These are phyloP conservation scores for Solanum aculeatissimum DNA, from an alignment of 305 asterid species.

Conservation along the genomic window DNA sequence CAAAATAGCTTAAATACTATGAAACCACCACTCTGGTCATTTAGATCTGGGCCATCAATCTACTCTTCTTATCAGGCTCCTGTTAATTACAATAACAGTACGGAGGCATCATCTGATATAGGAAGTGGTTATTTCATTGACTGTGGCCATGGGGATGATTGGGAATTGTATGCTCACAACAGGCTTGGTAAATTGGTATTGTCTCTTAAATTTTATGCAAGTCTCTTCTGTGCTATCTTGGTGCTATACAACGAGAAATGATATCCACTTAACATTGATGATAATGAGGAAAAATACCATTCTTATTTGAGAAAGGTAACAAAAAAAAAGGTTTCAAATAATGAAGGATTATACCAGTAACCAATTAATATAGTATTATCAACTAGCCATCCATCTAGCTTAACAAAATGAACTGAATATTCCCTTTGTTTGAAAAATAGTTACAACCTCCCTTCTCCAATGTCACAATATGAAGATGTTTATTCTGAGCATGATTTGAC, in stretches of 20 bases:
- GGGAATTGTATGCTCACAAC: slow-evolving; percentile 72
- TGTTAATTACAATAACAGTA: slow-evolving; percentile 15
- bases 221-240: neutral
- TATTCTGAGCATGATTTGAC: neutral
- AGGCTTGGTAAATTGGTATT: slow-evolving; percentile 70
- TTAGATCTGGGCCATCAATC: slow-evolving; percentile 63
- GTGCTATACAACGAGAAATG: neutral
- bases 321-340: neutral
- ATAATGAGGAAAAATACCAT: neutral
- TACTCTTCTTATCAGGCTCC: slow-evolving; percentile 90
- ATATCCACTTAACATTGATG: neutral
- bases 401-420: neutral
- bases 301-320: neutral
- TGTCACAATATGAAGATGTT: neutral
- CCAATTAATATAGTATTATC: neutral
- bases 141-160: slow-evolving; percentile 81
- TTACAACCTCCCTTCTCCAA: neutral
- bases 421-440: neutral
- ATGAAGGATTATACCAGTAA: neutral
- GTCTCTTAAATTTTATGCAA: neutral
- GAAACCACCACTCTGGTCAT: slow-evolving; percentile 63
- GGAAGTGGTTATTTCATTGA: slow-evolving; percentile 65
- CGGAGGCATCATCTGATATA: slow-evolving; percentile 36
- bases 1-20: slow-evolving; percentile 24
- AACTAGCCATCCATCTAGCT: neutral